Conservation (phyloP, 129 eudicot species). For the Helianthus tuberosus region DNA sequence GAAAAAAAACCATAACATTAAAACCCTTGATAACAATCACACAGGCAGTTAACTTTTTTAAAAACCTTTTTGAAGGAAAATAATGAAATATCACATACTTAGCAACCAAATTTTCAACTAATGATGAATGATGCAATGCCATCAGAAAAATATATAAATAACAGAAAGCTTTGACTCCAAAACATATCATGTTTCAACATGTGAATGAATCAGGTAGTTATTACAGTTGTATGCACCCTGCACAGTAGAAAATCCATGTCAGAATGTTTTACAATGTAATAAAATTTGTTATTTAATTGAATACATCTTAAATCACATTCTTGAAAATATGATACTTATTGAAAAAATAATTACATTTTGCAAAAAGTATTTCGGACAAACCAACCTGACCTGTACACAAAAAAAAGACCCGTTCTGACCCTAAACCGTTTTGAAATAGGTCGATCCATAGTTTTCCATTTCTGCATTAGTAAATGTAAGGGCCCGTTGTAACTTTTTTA, state of each 20-base stretch:
- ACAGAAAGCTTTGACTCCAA: not conserved
- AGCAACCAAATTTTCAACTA: not conserved
- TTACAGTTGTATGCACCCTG: slow-evolving; percentile 16
- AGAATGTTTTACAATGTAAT: not conserved
- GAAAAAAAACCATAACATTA: no score
- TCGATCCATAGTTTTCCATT: slow-evolving; percentile 34
- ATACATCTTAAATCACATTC: not conserved
- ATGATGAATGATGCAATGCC: not conserved
- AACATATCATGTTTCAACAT: not conserved
- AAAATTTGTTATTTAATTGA: not conserved
- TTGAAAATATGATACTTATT: not conserved
- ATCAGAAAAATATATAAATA: not conserved
- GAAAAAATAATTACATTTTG: not conserved
- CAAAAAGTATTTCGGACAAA: not conserved
- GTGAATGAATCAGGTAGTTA: not conserved
- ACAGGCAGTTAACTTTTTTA: no score
- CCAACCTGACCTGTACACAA: not conserved
- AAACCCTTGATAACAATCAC: no score
- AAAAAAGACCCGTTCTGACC: not conserved
- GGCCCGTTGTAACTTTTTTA: slow-evolving; percentile 65
- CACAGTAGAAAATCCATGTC: not conserved
- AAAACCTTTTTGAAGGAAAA: not conserved
- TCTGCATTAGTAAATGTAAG: slow-evolving; percentile 74
- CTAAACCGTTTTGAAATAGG: slow-evolving; percentile 1
- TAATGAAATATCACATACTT: not conserved